Evolutionary conservation across 441 rosid species (phyloP), one percentile per base, ranked within the genome.

Genomic region (Gossypium schwendimanii): DNA sequence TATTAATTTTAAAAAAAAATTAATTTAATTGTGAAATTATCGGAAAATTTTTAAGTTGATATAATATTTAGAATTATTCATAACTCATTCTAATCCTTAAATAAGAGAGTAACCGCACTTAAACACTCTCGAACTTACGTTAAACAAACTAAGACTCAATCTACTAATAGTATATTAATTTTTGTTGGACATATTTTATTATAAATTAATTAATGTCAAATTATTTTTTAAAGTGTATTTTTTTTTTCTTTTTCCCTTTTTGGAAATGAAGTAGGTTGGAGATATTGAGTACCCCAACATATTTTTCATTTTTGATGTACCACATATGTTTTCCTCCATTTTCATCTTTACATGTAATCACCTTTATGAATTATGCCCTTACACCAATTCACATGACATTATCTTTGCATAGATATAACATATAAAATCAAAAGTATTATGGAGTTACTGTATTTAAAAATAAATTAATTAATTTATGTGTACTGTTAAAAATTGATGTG

Each of bases 351-450:
- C 72, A 12, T 47, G 53, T 47, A 9, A 28, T 28, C 52, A 60
- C 81, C 75, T 78, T 73, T 58, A 31, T n/a, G 33, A 79, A 11
- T 64, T 78, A 73, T 82, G 72, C 59, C 45, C 45, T 18, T n/a
- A 69, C 6, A 21, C 9, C 52, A 36, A 23, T 70, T 57, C 71
- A 67, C 24, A 67, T 67, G 44, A 21, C 12, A 20, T 33, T 71
- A 49, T 49, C 18, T 49, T 24, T 26, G 44, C 45, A 17, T 54
- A 21, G 36, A 23, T 21, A 11, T 21, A 5, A 28, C 6, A 28
- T 28, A 28, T 28, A 28, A 28, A 4, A 28, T 0, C 0, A 28
- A 28, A 28, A 4, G 5, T 28, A 28, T 28, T 0, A 0, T 28
- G 6, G 6, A 4, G 33, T 1, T 28, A 28, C 0, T 28, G 5